Percentiles rank a stretch among this genome's conserved stretches.
These are phyloP conservation scores for Dactylorhiza incarnata DNA, from an alignment of 106 monocot genomes.

Conservation along the genomic window DNA sequence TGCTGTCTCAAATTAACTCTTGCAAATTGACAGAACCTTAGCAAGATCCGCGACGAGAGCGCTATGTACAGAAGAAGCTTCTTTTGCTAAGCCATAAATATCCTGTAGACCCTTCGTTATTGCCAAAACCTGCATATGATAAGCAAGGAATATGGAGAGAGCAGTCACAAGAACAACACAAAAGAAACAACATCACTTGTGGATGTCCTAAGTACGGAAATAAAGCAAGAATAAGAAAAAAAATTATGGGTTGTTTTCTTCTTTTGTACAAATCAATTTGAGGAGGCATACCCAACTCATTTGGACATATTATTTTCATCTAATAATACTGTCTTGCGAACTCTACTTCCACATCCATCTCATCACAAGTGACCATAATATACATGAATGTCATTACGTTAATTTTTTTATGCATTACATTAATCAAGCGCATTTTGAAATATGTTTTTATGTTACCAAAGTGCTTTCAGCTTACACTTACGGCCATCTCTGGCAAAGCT, in stretches of 20 bases:
- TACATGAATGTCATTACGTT: too few species aligned
- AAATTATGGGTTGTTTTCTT: background rate
- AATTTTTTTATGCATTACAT: too few species aligned
- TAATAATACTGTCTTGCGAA: background rate
- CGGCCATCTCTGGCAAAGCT: too few species aligned
- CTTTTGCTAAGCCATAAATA: conserved; percentile 73
- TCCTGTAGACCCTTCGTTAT: conserved; percentile 82
- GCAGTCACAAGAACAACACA: background rate
- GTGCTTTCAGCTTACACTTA: too few species aligned
- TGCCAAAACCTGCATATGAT: conserved; percentile 61
- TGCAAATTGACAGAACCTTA: conserved; percentile 36
- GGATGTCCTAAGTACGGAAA: background rate
- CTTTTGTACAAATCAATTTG: background rate
- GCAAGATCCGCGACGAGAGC: conserved; percentile 60
- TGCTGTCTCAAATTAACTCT: background rate
- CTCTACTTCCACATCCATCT: background rate
- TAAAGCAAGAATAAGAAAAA: background rate
- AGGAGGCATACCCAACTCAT: background rate
- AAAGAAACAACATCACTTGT: conserved; percentile 1
- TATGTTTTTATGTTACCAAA: too few species aligned
- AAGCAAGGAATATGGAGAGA: conserved; percentile 9
- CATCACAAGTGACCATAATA: background rate
- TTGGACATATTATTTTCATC: background rate
- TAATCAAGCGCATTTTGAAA: too few species aligned
- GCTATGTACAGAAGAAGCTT: conserved; percentile 59